Base-by-base conservation (phyloP, 257 asterid species). In the Catharanthus roseus region DNA sequence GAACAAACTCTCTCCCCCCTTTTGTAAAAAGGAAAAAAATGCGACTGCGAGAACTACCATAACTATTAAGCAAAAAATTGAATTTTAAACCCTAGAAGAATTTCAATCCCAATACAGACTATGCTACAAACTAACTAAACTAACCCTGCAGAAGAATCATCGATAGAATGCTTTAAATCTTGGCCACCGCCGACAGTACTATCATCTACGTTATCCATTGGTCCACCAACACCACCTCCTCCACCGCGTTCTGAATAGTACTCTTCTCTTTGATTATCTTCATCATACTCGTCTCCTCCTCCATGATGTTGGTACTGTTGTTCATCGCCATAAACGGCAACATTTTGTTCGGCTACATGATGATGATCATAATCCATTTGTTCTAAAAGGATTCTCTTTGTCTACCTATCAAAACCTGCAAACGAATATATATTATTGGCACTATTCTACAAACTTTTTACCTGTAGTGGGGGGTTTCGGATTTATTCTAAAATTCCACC, bases 71-170 rank as follows among this genome's bases (percentile, higher is more conserved):
- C 38, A 61, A 60, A 75, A 38, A 13, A 63, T 39, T 44, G 38
- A 24, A 72, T 62, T 75, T n/a, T 39, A 39, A 63, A 70, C 44
- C 70, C 79, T 63, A 28, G 39, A 18, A 62, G n/a, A n/a, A n/a
- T n/a, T n/a, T n/a, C 62, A 75, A 54, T 42, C 79, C 71, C 79
- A 53, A 53, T 29, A 75, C 71, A 65, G 54, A 65, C 71, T 73
- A 71, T 55, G 69, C 77, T 65, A 72, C 66, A 68, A 68, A 86
- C 72, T 75, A 84, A 75, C 89, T 85, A 88, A 86, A 93, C 98
- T 93, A 93, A 93, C 98, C 98, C 98, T 84, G 96, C 96, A 60
- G 96, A 88, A 60, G 96, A 90, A 86, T 93, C 97, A 74, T 79
- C 84, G 72, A 60, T 23, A 55, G 86, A 79, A 58, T 87, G 90